Evolutionary conservation across 805 yeast species (phyloP).

Genomic region (Wickerhamomyces ciferrii): DNA sequence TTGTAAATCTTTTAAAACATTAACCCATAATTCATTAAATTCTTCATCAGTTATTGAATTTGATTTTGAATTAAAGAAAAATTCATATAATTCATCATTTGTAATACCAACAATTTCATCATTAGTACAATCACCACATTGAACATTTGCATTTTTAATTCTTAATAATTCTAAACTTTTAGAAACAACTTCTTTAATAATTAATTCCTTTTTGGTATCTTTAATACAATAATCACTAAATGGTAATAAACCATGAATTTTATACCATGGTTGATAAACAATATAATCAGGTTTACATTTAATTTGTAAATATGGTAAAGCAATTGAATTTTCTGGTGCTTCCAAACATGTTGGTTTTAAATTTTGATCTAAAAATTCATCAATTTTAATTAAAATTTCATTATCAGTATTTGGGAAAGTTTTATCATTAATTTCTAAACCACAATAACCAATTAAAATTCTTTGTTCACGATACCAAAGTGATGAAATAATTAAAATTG

Average conservation of each 20-base stretch:
- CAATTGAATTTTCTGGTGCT: slow-evolving; percentile 80
- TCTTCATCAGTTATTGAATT: slow-evolving; percentile 41
- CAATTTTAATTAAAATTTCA: slow-evolving; percentile 30
- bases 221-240: slow-evolving; percentile 62
- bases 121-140: slow-evolving; percentile 52
- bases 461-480: slow-evolving; percentile 65
- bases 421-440: slow-evolving; percentile 45
- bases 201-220: slow-evolving; percentile 67
- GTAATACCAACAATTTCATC: slow-evolving; percentile 47
- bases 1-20: slow-evolving; percentile 55
- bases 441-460: slow-evolving; percentile 69
- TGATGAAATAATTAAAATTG: slow-evolving; percentile 33
- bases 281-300: slow-evolving; percentile 70
- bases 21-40: slow-evolving; percentile 70
- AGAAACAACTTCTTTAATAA: slow-evolving; percentile 57
- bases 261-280: slow-evolving; percentile 45
- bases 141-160: slow-evolving; percentile 56
- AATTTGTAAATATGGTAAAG: slow-evolving; percentile 53
- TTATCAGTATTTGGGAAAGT: slow-evolving; percentile 29
- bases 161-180: slow-evolving; percentile 65
- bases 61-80: slow-evolving; percentile 33
- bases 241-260: slow-evolving; percentile 54
- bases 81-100: slow-evolving; percentile 44
- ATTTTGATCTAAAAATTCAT: slow-evolving; percentile 38
- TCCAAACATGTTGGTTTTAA: slow-evolving; percentile 60